Conservation (phyloP, 345 rosid genomes). For the Ailanthus altissimus region DNA sequence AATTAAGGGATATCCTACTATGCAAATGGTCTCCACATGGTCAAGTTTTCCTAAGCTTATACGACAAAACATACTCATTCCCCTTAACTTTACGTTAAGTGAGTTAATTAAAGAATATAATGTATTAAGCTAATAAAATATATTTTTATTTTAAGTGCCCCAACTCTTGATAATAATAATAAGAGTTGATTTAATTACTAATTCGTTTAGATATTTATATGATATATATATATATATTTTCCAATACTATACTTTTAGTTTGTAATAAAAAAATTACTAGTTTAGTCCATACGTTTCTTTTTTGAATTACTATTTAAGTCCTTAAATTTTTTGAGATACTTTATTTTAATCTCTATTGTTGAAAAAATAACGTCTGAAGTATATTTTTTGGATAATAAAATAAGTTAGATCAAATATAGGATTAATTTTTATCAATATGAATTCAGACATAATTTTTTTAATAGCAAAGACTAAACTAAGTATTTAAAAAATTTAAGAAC, state of each 20-base stretch:
- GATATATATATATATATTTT: neutral
- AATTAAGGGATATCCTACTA: neutral
- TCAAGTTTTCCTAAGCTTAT: neutral
- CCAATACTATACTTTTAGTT: neutral
- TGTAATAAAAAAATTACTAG: too few species aligned
- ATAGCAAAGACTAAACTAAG: too few species aligned
- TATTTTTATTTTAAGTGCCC: neutral
- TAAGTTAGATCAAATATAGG: too few species aligned
- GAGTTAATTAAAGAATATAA: neutral
- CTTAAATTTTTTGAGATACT: too few species aligned
- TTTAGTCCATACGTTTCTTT: too few species aligned
- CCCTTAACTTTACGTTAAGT: neutral
- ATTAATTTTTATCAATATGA: too few species aligned
- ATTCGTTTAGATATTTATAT: neutral
- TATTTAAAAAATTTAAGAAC: too few species aligned
- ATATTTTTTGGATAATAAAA: too few species aligned
- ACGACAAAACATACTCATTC: neutral
- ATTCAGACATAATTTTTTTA: too few species aligned
- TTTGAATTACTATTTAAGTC: too few species aligned
- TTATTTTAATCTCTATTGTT: too few species aligned
- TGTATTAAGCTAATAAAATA: neutral
- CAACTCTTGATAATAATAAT: neutral
- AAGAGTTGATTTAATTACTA: neutral
- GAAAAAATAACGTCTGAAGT: too few species aligned
- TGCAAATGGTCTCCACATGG: conserved; percentile 26